Conservation (phyloP, 352 stramenopile species). For the Phytopythium oedochilum region DNA sequence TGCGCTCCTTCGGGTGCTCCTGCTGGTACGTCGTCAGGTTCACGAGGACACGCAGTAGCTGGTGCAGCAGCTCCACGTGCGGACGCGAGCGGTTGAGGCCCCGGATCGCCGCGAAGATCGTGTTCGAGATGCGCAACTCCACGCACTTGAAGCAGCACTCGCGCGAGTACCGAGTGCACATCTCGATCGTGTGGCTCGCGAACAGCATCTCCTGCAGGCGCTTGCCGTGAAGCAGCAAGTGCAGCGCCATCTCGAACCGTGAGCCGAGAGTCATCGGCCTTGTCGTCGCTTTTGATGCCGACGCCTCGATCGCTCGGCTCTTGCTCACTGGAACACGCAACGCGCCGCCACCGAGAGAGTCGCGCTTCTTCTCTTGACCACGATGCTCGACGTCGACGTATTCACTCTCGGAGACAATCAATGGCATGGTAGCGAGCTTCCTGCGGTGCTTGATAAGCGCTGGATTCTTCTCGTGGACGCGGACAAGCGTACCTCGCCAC, state of each 20-base stretch:
- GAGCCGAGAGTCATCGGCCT: constrained; percentile 51
- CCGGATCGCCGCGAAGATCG: constrained; percentile 90
- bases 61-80: constrained; percentile 93
- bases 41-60: constrained; percentile 72
- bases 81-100: constrained; percentile 94
- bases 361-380: not conserved
- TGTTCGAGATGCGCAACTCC: constrained; percentile 76
- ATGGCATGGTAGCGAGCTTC: constrained; percentile 47
- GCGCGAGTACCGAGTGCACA: constrained; percentile 88
- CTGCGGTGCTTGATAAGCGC: constrained; percentile 46
- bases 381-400: not conserved
- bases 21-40: constrained; percentile 84
- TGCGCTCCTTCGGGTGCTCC: constrained; percentile 20
- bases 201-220: constrained; percentile 92
- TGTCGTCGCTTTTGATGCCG: constrained; percentile 12
- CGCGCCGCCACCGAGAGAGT: not conserved
- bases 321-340: constrained; percentile 1
- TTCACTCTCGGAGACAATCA: constrained; percentile 19
- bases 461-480: constrained; percentile 32
- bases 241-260: constrained; percentile 63
- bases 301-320: not conserved
- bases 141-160: constrained; percentile 90
- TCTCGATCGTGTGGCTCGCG: constrained; percentile 89
- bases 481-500: constrained; percentile 66
- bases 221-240: constrained; percentile 71